Percentiles rank a stretch among this genome's conserved stretches.
These are phyloP conservation scores for Somion occarium DNA, from an alignment of 1,284 basidiomycete genomes.

Conservation along the genomic window DNA sequence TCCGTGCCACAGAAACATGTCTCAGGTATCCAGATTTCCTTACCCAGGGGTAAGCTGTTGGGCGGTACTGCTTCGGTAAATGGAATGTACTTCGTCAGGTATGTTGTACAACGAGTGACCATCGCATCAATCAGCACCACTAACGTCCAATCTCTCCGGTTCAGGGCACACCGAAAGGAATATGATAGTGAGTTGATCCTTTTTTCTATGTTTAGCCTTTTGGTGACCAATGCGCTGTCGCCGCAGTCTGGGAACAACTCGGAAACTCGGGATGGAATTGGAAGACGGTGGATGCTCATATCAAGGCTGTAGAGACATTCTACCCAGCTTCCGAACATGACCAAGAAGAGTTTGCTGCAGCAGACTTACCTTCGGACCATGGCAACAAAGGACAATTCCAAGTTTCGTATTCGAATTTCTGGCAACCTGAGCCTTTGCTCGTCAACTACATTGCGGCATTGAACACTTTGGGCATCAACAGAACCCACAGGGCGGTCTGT, in stretches of 20 bases:
- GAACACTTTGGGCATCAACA: not conserved
- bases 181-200: constrained; percentile 6
- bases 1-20: constrained; percentile 16
- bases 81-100: not conserved
- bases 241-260: constrained; percentile 18
- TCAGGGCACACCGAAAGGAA: not conserved
- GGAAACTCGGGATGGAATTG: constrained; percentile 26
- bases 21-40: constrained; percentile 8
- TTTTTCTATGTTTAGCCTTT: not conserved
- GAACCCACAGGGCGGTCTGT: not conserved
- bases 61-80: not conserved
- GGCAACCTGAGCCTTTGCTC: not conserved
- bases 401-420: not conserved
- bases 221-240: not conserved
- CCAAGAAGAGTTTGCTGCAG: constrained; percentile 9
- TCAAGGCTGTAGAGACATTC: constrained; percentile 7
- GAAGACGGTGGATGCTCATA: constrained; percentile 3
- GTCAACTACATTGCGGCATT: not conserved
- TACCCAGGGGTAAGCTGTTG: constrained; percentile 10
- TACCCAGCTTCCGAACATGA: constrained; percentile 13
- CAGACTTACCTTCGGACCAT: not conserved
- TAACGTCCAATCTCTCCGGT: too few relatives aligned
- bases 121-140: too few relatives aligned
- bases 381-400: not conserved
- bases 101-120: too few relatives aligned